Conservation (phyloP, 2,329 filamentous ascomycete genomes). For the Fusarium foetens region DNA sequence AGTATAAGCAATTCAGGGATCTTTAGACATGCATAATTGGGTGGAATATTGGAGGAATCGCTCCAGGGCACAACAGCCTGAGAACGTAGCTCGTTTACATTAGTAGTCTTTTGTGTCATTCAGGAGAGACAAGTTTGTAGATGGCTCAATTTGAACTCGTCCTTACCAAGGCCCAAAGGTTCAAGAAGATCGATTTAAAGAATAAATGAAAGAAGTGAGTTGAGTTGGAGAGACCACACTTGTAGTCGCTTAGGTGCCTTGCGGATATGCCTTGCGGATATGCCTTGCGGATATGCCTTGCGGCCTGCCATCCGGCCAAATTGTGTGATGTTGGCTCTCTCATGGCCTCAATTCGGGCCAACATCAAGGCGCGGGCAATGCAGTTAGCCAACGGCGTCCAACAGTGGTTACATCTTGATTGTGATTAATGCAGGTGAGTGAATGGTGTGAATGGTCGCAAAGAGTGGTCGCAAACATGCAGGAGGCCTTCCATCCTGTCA, state of each 20-base stretch:
- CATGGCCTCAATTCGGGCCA: not conserved
- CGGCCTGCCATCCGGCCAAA: accelerated
- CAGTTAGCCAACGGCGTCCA: not conserved
- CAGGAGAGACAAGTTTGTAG: too few species aligned
- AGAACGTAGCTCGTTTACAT: too few species aligned
- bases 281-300: not conserved
- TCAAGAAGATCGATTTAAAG: too few species aligned
- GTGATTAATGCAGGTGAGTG: not conserved
- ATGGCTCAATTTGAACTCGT: not conserved
- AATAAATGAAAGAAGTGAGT: not conserved
- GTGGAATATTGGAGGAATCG: too few species aligned
- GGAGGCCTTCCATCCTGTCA: not conserved
- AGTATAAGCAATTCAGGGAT: too few species aligned
- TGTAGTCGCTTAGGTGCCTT: accelerated
- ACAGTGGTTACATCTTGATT: accelerated
- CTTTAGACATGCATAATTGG: too few species aligned
- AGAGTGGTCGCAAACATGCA: not conserved
- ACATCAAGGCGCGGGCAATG: not conserved
- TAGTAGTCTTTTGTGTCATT: too few species aligned
- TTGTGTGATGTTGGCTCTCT: accelerated
- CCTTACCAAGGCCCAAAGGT: too few species aligned
- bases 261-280: not conserved
- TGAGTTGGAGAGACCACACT: not conserved
- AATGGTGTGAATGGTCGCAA: accelerated
- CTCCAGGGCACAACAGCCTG: too few species aligned